These are phyloP conservation scores for Aspergillus aculeatinus DNA, from an alignment of 2,329 filamentous ascomycete genomes.

Conservation along the genomic window DNA sequence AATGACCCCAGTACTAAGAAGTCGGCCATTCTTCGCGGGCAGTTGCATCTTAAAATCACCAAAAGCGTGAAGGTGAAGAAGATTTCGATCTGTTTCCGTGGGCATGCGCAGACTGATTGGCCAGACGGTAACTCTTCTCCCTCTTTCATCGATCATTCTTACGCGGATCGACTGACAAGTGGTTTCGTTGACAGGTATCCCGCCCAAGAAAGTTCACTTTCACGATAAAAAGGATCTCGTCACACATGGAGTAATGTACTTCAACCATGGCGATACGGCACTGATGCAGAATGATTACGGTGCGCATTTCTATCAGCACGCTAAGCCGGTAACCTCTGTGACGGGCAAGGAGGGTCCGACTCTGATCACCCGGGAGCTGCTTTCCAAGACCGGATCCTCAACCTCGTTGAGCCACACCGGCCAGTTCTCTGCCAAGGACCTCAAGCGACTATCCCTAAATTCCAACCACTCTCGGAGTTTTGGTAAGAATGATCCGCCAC, in stretches of 20 bases:
- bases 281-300: slow-evolving; percentile 60
- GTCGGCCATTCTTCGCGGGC: slow-evolving; percentile 82
- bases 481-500: slow-evolving; percentile 70
- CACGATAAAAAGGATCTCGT: slow-evolving; percentile 82
- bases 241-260: slow-evolving; percentile 88
- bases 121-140: slow-evolving; percentile 64
- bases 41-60: slow-evolving; percentile 74
- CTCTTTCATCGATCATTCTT: neutral
- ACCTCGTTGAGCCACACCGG: slow-evolving; percentile 45
- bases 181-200: slow-evolving; percentile 61
- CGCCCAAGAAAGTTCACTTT: slow-evolving; percentile 78
- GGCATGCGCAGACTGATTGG: slow-evolving; percentile 88
- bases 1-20: slow-evolving; percentile 57
- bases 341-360: slow-evolving; percentile 34
- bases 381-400: slow-evolving; percentile 41
- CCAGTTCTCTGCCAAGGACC: slow-evolving; percentile 47
- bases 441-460: slow-evolving; percentile 72
- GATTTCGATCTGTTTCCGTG: slow-evolving; percentile 80
- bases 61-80: slow-evolving; percentile 94
- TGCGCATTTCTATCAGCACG: slow-evolving; percentile 61
- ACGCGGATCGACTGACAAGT: slow-evolving; percentile 1
- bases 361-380: slow-evolving; percentile 35
- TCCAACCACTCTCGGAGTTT: slow-evolving; percentile 83
- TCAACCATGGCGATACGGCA: slow-evolving; percentile 59
- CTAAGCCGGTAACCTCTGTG: slow-evolving; percentile 34